These are phyloP conservation scores for Solanum piurae DNA, from an alignment of 257 asterid species.

Conservation along the genomic window DNA sequence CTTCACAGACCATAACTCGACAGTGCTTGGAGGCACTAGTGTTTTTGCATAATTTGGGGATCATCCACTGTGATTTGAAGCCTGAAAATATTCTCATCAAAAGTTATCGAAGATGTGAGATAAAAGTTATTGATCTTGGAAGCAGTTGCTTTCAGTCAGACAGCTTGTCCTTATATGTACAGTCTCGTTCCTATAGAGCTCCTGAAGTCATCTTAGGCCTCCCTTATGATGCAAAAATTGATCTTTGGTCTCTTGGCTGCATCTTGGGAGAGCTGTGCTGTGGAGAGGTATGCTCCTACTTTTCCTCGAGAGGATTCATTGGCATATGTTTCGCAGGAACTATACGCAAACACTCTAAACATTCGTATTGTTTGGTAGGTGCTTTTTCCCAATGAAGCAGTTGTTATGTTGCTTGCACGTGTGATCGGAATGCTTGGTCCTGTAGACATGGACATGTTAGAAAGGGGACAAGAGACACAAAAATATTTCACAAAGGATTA, in stretches of 20 bases:
- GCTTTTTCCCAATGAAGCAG: slow-evolving; percentile 77
- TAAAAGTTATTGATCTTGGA: slow-evolving; percentile 92
- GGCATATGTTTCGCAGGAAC: no score
- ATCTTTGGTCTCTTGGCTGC: slow-evolving; percentile 95
- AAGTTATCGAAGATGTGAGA: slow-evolving; percentile 76
- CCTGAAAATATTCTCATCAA: slow-evolving; percentile 90
- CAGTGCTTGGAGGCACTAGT: slow-evolving; percentile 81
- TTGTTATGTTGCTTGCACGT: slow-evolving; percentile 67
- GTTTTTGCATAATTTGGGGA: slow-evolving; percentile 74
- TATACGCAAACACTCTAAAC: neutral
- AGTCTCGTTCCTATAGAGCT: slow-evolving; percentile 95
- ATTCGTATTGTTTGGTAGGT: slow-evolving; percentile 40
- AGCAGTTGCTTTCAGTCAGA: slow-evolving; percentile 92
- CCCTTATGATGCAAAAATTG: slow-evolving; percentile 79
- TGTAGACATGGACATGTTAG: slow-evolving; percentile 55
- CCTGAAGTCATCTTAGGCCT: slow-evolving; percentile 96
- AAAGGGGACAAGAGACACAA: slow-evolving; percentile 57
- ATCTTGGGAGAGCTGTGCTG: slow-evolving; percentile 72
- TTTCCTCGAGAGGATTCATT: neutral
- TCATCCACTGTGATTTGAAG: slow-evolving; percentile 92
- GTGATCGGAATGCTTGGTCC: slow-evolving; percentile 68
- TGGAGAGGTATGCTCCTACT: slow-evolving; percentile 55
- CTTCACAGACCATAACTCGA: slow-evolving; percentile 55
- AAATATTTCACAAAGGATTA: slow-evolving; percentile 80
- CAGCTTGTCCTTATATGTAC: slow-evolving; percentile 66